Evolutionary conservation across 345 rosid species (phyloP).

Genomic region (Salix caprea): DNA sequence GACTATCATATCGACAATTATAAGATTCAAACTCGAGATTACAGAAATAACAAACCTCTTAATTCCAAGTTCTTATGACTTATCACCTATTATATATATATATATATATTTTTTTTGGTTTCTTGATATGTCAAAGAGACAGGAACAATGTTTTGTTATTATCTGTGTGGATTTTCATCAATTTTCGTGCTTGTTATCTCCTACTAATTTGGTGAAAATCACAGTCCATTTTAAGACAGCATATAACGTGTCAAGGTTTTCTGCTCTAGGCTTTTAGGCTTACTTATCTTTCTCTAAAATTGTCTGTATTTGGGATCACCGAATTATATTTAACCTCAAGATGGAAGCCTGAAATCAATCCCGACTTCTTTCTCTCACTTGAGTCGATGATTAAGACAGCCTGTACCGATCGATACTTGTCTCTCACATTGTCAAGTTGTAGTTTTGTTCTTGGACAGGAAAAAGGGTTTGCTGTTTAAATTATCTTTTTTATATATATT

Average conservation of each 20-base stretch:
- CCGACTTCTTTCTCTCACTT: background rate
- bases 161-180: background rate
- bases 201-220: background rate
- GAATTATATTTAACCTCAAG: background rate
- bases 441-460: too few relatives aligned
- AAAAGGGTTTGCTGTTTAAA: too few relatives aligned
- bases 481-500: too few relatives aligned
- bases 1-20: accelerated
- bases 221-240: background rate
- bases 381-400: background rate
- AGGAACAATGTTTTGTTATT: background rate
- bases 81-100: accelerated
- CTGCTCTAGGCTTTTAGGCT: background rate
- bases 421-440: too few relatives aligned
- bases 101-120: background rate
- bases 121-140: background rate
- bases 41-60: too few relatives aligned
- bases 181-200: background rate
- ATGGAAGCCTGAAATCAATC: background rate
- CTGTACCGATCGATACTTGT: background rate
- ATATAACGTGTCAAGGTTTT: background rate
- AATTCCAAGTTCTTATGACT: accelerated
- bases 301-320: background rate
- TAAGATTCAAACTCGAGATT: accelerated
- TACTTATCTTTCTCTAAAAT: background rate